Evolutionary conservation across 352 stramenopile genomes (phyloP), one percentile per base, ranked within the genome.

Genomic region (Phytophthora sp.): DNA sequence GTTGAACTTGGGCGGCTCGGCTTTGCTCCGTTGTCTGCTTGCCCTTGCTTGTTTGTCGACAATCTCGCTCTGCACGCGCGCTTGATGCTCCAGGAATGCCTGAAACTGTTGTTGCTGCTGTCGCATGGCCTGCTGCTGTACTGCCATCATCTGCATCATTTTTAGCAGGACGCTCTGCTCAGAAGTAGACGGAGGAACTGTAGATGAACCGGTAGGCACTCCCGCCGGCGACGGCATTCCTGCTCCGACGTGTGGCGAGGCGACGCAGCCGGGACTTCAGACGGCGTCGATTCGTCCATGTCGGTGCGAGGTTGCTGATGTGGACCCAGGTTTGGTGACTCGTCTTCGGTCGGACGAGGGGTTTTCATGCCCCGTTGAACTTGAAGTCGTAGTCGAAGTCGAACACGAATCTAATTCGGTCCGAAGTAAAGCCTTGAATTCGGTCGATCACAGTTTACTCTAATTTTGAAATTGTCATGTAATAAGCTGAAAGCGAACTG

Each of bases 1-100:
- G 31, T 56, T 60, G 20, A 67, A 67, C 49, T 67, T 56, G 2
- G 59, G 59, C 5, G 46, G 41, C 15, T 61, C 20, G 18, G 39
- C 46, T n/a, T 67, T 67, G 29, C 39, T 59, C 49, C 18, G 55
- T 3, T 57, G 50, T 6, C 45, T 47, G 24, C 13, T 67, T 13
- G 59, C 39, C 8, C 23, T 47, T 33, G 58, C 47, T 18, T 66
- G 58, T 8, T 51, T 59, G 7, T 60, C 44, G 13, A 41, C 51
- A 1, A 57, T 41, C 3, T 57, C 45, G 13, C 42, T 55, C 8
- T 56, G 57, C 11, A 57, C 24, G 6, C 31, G 21, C 5, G 42
- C 39, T 27, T 64, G 57, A n/a, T 64, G 45, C 12, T 57, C 44
- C 15, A 57, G 18, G 9, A 65, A 65, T 1, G 21, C 46, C 9